Base-by-base conservation (phyloP, 1,139 yeast genomes). In the Kodamaea ohmeri region DNA sequence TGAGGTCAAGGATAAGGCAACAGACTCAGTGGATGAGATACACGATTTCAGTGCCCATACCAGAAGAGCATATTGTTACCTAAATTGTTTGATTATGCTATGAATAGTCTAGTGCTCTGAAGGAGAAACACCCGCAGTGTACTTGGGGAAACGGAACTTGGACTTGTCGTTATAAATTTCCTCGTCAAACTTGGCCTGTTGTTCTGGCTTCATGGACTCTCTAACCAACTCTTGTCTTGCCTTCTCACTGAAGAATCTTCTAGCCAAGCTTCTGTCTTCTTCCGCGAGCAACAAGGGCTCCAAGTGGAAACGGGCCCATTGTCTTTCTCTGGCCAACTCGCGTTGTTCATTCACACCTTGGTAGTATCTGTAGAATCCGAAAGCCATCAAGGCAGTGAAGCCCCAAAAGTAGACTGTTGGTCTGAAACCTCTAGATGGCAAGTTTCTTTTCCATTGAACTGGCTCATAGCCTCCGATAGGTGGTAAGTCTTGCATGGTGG, bases 401-500 rank as follows among this genome's bases (percentile, higher is more conserved):
- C 83, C 78, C 58, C 78, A 76, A 45, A 85, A 72, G 66, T 83
- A 86, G 38, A 85, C 68, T 35, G 79, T 66, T 14, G 95, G 92
- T 48, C 94, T 71, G 66, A 86, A 85, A 3, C 96, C 95, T 54
- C 95, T 74, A 3, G 94, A 67, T 25, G 95, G 95, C 43, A 87
- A 66, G 61, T 86, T 83, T 63, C 95, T 78, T 67, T 83, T 84
- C 95, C 95, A 87, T 67, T 87, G 96, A 44, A 87, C 77, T 37
- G 87, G 84, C 50, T 83, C 90, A 55, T 86, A 87, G 52, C 95
- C 95, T 46, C 87, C 89, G 52, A 78, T 71, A 47, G 96, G 96
- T 58, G 96, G 95, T 58, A 87, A 71, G 58, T 87, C 96, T 73
- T 87, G 96, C 76, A 71, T 71, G 17, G 27, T 48, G 28, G 18